Evolutionary conservation across 768 basidiomycete species (phyloP), one percentile per base, ranked within the genome.

Genomic region (Boletus sp.): DNA sequence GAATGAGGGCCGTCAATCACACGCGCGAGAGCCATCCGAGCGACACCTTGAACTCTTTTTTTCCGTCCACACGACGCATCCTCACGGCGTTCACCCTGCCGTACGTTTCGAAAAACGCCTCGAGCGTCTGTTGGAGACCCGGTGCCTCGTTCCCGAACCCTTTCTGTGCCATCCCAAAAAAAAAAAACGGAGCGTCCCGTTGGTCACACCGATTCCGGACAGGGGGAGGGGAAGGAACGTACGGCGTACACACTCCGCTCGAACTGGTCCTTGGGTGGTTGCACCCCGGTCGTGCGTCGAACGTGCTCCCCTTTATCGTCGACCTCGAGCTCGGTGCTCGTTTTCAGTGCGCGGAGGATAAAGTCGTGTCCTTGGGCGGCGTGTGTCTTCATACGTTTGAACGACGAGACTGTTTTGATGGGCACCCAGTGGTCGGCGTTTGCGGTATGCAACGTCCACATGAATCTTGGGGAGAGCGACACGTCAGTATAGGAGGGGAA

Each of bases 331-430:
- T 79, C 69, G 8, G 68, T 62, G 58, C 79, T 77, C 37, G 72
- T 64, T 45, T 74, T 71, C 70, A 98, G 75, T n/a, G 85, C 87
- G 21, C 81, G 75, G 6, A 79, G 78, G 54, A 97, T 76, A 79
- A 90, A 93, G 19, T 82, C 80, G 17, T 79, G 54, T 7, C 92
- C 92, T 30, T 77, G 70, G 27, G 72, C 67, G 4, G 77, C 47
- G 65, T 81, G 89, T 29, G 90, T 88, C 38, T 82, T 78, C 95
- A 98, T 98, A 56, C 94, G 89, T 72, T 95, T 95, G 84, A 98
- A 98, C 7, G 92, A 94, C 7, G 88, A 80, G 53, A 98, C 83
- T 3, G 87, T 91, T 50, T 85, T 75, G 67, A 98, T 80, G 2
- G 94, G 85, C 6, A 98, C 83, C 93, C 93, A 98, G 64, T 97